Conservation (phyloP, 768 basidiomycete species). For the Tephrocybe sp. region DNA sequence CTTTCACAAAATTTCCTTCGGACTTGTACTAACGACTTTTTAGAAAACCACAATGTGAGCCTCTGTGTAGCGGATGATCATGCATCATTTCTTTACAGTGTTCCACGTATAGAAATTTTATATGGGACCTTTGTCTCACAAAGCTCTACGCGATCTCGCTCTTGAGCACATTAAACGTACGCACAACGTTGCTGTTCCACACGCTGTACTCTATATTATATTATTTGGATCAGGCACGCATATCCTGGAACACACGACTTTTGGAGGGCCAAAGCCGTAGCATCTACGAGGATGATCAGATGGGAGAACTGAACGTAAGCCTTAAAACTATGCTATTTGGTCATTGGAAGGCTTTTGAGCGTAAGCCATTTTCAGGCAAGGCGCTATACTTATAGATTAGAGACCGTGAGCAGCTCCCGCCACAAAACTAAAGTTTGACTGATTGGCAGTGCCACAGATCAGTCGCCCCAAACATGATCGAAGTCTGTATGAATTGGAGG, state of each 20-base stretch:
- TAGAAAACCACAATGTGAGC: conserved; percentile 42
- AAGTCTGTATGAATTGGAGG: not conserved
- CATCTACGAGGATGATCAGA: not conserved
- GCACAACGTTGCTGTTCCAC: no score
- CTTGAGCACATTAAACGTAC: conserved; percentile 45
- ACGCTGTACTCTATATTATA: no score
- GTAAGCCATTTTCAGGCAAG: not conserved
- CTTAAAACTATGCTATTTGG: not conserved
- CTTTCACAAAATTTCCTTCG: not conserved
- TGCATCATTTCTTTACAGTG: not conserved
- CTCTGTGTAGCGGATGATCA: not conserved
- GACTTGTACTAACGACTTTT: not conserved
- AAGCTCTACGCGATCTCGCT: conserved; percentile 48
- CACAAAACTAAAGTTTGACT: not conserved
- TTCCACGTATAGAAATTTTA: conserved; percentile 35
- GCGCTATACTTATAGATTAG: not conserved
- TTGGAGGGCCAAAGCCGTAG: not conserved
- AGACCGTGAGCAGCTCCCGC: not conserved
- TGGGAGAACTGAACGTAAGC: not conserved
- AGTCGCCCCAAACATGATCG: not conserved
- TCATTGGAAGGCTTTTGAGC: not conserved
- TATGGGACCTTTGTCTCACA: conserved; percentile 43
- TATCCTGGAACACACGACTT: not conserved
- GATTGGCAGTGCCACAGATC: not conserved
- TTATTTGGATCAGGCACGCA: not conserved